phyloP scores from a whole-genome alignment of 106 monocot genomes.

The Acanthochlamys bracteata region DNA sequence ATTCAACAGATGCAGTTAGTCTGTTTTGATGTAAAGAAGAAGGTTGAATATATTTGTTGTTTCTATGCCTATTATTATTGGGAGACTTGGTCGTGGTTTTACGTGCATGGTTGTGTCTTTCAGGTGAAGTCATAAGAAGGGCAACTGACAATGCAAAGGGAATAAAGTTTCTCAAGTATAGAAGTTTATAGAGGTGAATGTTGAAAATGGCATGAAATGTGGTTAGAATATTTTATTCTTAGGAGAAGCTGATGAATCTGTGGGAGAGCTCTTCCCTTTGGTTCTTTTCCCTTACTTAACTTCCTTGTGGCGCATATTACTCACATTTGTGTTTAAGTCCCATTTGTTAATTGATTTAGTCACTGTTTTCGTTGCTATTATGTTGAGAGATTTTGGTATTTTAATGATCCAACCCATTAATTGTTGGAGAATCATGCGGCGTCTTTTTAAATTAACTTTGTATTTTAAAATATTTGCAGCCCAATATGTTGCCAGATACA shows the following conservation, averaged over 20 bases:
- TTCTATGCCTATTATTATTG: not conserved
- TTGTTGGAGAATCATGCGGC: too few species aligned
- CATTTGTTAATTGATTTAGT: too few species aligned
- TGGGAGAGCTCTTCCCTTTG: slow-evolving; percentile 24
- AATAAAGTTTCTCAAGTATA: slow-evolving; percentile 68
- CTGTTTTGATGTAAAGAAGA: slow-evolving; percentile 64
- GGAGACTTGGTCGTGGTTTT: too few species aligned
- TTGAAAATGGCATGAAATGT: slow-evolving; percentile 90
- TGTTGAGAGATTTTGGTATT: too few species aligned
- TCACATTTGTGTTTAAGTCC: too few species aligned
- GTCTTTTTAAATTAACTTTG: too few species aligned
- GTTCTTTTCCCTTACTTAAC: not conserved
- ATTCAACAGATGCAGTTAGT: slow-evolving; percentile 77
- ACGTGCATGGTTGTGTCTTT: not conserved
- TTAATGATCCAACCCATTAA: too few species aligned
- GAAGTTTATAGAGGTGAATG: slow-evolving; percentile 75
- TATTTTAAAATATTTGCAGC: slow-evolving; percentile 23
- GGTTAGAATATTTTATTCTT: slow-evolving; percentile 77
- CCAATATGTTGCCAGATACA: slow-evolving; percentile 48
- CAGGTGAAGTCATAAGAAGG: slow-evolving; percentile 79
- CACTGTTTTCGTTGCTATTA: too few species aligned
- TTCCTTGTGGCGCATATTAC: not conserved
- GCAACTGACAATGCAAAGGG: slow-evolving; percentile 73
- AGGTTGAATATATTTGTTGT: slow-evolving; percentile 18
- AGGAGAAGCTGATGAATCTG: slow-evolving; percentile 88